Percentiles rank a stretch among this genome's conserved stretches.
Evolutionary conservation across 345 rosid species (phyloP).

Genomic region (Eucalyptus globulus): DNA sequence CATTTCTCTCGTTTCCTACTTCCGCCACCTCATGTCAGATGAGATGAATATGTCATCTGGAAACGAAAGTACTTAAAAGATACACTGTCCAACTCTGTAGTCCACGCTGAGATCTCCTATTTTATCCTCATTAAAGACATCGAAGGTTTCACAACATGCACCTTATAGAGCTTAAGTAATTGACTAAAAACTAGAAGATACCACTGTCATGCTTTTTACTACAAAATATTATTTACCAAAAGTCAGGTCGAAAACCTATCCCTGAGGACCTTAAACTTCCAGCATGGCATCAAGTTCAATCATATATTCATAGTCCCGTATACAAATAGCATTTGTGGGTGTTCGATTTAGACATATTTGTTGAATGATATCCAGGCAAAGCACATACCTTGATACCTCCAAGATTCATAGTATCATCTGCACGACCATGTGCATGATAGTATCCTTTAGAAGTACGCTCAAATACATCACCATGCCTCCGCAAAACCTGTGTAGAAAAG

Average conservation of each 20-base stretch:
- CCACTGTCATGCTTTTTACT: neutral
- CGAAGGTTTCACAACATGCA: neutral
- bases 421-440: constrained; percentile 91
- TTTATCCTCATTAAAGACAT: neutral
- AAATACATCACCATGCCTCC: constrained; percentile 95
- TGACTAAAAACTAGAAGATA: neutral
- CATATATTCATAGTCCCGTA: neutral
- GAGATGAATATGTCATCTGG: neutral
- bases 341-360: neutral
- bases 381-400: constrained; percentile 88
- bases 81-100: neutral
- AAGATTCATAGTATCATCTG: constrained; percentile 97
- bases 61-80: neutral
- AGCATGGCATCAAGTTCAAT: neutral
- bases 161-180: neutral
- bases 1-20: neutral
- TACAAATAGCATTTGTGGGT: neutral
- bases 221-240: neutral
- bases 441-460: constrained; percentile 72
- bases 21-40: neutral
- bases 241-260: neutral
- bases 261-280: neutral
- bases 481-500: constrained; percentile 33
- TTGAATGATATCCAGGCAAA: neutral
- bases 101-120: neutral